Evolutionary conservation across 305 asterid genomes (phyloP), one percentile per base, ranked within the genome.

Genomic region (Fraxinus xanthoxyloides): DNA sequence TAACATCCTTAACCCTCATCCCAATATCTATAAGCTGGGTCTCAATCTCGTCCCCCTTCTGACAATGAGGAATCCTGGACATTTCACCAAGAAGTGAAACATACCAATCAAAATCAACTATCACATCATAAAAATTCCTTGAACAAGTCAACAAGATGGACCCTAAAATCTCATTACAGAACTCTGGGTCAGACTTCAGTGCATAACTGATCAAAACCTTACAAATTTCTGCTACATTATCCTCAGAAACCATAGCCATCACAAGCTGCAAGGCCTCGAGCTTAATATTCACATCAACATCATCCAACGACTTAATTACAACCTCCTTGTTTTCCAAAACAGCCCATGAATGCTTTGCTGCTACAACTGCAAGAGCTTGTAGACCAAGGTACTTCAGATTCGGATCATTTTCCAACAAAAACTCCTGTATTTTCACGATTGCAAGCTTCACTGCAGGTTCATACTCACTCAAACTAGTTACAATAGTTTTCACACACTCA

Each of bases 1-100:
- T 93, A 85, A 92, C 99, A 89, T 96, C 99, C 87, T 89, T 91
- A 78, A 96, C 99, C 92, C 99, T 91, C 93, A 93, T 91, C 80
- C 97, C 97, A 78, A 96, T 92, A 89, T 96, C 99, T 72, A 94
- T 87, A 84, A 96, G 91, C 87, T 96, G 99, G 76, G 51, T 79
- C 87, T 92, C 95, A 36, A 96, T 94, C 83, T 91, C 98, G 63
- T 75, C 84, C 83, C 99, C 99, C 86, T 87, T 94, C 83, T 92
- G 97, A 84, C 98, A 95, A 79, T 95, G 93, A 19, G 94, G 95
- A 80, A 96, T 84, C 90, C 98, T 93, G 0, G 93, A 83, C 93
- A 96, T 94, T 87, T 96, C 98, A 81, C 97, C 97, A 35, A 94
- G 97, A 90, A 91, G 92, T 5, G 92, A 84, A 65, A 93, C 95